Evolutionary conservation across 2,329 filamentous ascomycete species (phyloP).

Genomic region (Hymenoscyphus albidus): DNA sequence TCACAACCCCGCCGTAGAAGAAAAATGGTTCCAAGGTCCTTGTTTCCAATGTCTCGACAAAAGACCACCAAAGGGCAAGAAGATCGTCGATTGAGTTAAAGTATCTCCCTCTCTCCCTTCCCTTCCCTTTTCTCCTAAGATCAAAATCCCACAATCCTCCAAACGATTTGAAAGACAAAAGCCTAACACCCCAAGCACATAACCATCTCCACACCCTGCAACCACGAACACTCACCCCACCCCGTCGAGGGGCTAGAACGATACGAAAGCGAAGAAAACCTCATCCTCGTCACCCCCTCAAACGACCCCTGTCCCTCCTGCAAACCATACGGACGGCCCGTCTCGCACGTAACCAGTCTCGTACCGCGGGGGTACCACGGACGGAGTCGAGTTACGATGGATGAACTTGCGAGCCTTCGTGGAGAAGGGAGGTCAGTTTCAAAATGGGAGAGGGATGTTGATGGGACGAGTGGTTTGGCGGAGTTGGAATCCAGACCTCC

Average conservation of each 20-base stretch:
- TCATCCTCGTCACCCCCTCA: not conserved
- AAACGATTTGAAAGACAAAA: not conserved
- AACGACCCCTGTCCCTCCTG: not conserved
- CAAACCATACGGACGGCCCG: not conserved
- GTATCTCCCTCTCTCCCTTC: not conserved
- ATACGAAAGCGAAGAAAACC: constrained; percentile 5
- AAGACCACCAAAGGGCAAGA: not conserved
- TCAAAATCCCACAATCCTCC: not conserved
- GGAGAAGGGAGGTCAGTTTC: no score
- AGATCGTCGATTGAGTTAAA: not conserved
- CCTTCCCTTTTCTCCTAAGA: not conserved
- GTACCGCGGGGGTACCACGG: not conserved
- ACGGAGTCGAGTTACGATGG: not conserved
- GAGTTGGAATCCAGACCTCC: no score
- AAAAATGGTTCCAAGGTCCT: not conserved
- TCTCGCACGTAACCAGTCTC: not conserved
- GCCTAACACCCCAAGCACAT: not conserved
- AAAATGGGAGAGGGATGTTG: no score
- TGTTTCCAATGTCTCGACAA: not conserved
- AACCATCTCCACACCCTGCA: not conserved
- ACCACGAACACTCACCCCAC: not conserved
- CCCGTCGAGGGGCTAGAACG: not conserved
- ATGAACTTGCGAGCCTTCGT: not conserved
- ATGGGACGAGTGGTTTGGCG: no score
- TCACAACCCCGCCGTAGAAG: not conserved